Evolutionary conservation across 495 filamentous ascomycete genomes (phyloP), one percentile per base, ranked within the genome.

Genomic region (Lasiosphaeria ovina): DNA sequence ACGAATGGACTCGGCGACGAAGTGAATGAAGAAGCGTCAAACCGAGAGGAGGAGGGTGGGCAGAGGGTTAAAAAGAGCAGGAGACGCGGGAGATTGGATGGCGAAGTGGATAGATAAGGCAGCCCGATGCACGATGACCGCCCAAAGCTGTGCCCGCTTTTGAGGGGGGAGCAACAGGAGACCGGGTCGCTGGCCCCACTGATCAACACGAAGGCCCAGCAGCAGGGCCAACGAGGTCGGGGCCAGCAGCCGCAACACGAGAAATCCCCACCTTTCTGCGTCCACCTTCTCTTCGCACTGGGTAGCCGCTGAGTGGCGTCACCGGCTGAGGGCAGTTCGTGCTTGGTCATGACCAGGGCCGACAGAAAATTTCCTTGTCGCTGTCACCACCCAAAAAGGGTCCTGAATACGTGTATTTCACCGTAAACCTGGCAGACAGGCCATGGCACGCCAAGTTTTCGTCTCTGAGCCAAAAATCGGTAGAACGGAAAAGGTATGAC

Each of bases 1-100:
- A 55, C 53, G 53, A 55, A 45, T 55, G 53, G 34, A 54, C 12
- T 17, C 34, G 16, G 32, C 34, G 49, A 51, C 49, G 49, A 51
- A 35, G 32, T 31, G 24, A 51, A 24, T 51, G 49, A 32, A 51
- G 6, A 35, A 17, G 49, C 24, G 32, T 6, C 6, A 24, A n/a
- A 51, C 6, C 11, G 8, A n/a, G 7, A 31, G 14, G 12, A 51
- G 12, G 32, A 33, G 17, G 6, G 49, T 32, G 17, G 49, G 49
- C 7, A 1, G n/a, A 50, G 9, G 47, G 7, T 11, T 35, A 12
- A 51, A 51, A 32, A 51, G 49, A 32, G 17, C 17, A 51, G 32
- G 24, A 51, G 49, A 51, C 8, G 49, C 12, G 44, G 44, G 44
- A 47, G 44, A 47, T 47, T 47, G 44, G 44, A 47, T 47, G 44